Evolutionary conservation across 1,284 basidiomycete species (phyloP), one percentile per base, ranked within the genome.

Genomic region (Cutaneotrichosporon curvatum): DNA sequence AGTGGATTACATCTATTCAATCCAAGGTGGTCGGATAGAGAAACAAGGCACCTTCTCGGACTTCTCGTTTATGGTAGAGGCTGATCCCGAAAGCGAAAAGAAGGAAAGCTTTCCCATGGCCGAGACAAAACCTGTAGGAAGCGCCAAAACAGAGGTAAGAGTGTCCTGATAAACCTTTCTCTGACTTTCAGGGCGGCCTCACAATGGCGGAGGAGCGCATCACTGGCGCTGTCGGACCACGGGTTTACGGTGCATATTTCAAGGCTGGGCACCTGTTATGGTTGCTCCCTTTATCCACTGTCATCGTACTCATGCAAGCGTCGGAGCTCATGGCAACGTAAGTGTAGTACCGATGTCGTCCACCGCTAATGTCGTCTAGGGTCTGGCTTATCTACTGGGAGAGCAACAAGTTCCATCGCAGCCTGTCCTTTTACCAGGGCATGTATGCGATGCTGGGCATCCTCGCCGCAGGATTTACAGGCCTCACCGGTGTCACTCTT

Each of bases 381-480:
- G 22, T 39, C 2, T 62, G 59, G 47, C 54, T 59, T 47, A 41
- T 31, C 5, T 85, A 81, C 79, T 86, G 84, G 84, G 77, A 85
- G 62, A 73, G 73, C 37, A 76, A 83, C 44, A 22, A 50, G 20
- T 62, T 53, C 40, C 37, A 44, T 34, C 37, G 45, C 23, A 12
- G 53, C 16, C 54, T 41, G 35, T 77, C 77, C 2, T 79, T 83
- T 59, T 87, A 87, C 65, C 82, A 85, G 66, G 79, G 76, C 8
- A 65, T 87, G 19, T 88, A 87, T 59, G 84, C 81, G 10, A 74
- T 74, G 37, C 71, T 88, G 2, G 85, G 75, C 7, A 14, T 67
- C 0, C 23, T 51, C 0, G 57, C 60, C 58, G 78, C 85, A 0
- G 31, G 81, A 10, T 81, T 81, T 62, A 83, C 81, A 0, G 83